A percentile compares a stretch with the other conserved stretches of the same genome.
Conservation (phyloP, 2,329 filamentous ascomycete genomes). For the Xylariomycetidae sp. region DNA sequence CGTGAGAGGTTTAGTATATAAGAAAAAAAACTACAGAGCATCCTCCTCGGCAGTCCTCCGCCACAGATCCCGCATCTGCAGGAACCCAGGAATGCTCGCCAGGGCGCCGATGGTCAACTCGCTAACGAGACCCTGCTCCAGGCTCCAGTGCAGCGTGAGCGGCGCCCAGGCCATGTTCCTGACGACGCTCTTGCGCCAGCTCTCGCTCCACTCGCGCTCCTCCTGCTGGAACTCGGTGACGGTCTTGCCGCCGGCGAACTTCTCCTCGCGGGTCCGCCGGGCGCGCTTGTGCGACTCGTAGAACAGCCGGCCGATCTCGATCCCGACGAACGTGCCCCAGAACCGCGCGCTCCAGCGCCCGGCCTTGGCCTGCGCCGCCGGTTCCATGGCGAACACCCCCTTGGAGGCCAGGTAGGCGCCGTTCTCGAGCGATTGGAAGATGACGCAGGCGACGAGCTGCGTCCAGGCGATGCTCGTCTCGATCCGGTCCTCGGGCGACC, state of each 20-base stretch:
- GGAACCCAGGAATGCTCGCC: constrained; percentile 38
- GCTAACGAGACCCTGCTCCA: constrained; percentile 59
- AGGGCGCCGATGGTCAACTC: constrained; percentile 54
- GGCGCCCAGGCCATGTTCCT: constrained; percentile 75
- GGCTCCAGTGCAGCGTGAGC: constrained; percentile 78
- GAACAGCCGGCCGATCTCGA: constrained; percentile 67
- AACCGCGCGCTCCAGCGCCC: constrained; percentile 71
- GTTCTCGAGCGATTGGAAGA: constrained; percentile 81
- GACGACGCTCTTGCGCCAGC: constrained; percentile 63
- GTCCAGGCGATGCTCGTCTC: constrained; percentile 54
- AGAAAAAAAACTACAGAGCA: too few relatives aligned
- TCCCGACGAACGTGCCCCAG: constrained; percentile 73
- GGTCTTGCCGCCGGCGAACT: constrained; percentile 39
- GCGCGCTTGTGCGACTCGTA: constrained; percentile 39
- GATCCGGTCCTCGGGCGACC: constrained; percentile 31
- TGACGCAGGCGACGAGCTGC: constrained; percentile 63
- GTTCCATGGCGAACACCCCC: constrained; percentile 59
- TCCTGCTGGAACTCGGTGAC: constrained; percentile 24
- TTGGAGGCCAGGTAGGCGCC: constrained; percentile 71
- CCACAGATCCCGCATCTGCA: constrained; percentile 29
- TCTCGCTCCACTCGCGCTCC: constrained; percentile 36
- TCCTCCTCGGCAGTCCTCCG: constrained; percentile 21
- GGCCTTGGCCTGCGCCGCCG: constrained; percentile 54
- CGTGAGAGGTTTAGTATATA: too few relatives aligned
- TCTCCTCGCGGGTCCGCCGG: constrained; percentile 25